Evolutionary conservation across 2,329 filamentous ascomycete species (phyloP).

Genomic region (Sporothrix euskadiensis): DNA sequence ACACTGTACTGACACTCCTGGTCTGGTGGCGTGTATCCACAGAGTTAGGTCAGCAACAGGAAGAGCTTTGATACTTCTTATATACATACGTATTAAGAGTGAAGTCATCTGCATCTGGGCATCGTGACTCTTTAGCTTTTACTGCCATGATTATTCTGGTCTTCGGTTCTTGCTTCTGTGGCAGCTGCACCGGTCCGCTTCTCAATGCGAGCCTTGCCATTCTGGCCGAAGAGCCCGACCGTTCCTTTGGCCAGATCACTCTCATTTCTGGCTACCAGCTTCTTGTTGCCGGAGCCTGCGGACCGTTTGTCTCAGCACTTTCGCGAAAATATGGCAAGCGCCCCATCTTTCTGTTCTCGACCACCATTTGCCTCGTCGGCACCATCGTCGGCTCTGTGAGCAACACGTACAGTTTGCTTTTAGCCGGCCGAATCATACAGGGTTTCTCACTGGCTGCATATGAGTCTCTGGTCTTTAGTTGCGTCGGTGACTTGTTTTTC

Average conservation of each 20-base stretch:
- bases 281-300: neutral
- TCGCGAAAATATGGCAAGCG: slow-evolving; percentile 12
- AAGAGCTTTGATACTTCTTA: too few species aligned
- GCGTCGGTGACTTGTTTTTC: slow-evolving; percentile 6
- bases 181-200: neutral
- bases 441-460: slow-evolving; percentile 1
- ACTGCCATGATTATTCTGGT: slow-evolving; percentile 2
- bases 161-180: neutral
- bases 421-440: neutral
- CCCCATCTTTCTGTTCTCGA: neutral
- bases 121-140: too few species aligned
- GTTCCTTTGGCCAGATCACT: slow-evolving; percentile 1
- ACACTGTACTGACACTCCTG: neutral
- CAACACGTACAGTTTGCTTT: neutral
- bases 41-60: too few species aligned
- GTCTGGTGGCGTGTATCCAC: neutral
- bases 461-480: neutral
- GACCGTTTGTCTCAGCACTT: neutral
- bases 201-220: slow-evolving; percentile 14
- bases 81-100: too few species aligned
- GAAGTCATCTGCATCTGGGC: too few species aligned
- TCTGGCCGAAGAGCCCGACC: slow-evolving; percentile 1
- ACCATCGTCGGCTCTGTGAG: slow-evolving; percentile 11
- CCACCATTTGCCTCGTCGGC: neutral
- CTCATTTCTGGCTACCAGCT: slow-evolving; percentile 13